Base-by-base conservation (phyloP, 805 yeast species). In the Cyberlindnera xylosilytica region DNA sequence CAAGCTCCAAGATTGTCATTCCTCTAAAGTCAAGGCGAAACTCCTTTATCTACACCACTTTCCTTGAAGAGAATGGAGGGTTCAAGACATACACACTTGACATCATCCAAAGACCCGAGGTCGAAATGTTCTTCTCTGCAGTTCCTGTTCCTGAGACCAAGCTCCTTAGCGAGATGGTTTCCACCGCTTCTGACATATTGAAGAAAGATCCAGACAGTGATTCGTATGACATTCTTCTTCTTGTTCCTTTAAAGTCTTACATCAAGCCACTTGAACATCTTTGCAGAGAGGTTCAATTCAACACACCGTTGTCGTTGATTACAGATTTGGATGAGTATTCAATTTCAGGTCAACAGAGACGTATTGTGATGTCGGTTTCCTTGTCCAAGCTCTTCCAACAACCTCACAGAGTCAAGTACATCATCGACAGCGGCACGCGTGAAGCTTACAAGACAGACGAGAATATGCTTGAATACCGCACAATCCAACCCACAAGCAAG, bases 391-490 rank as follows among this genome's bases (percentile, higher is more conserved):
- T 43, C 7, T 15, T 44, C 9, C 17, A 36, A 6, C 13, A 34
- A 4, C 24, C 37, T 1, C 50, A 49, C 26, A 20, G 44, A 20
- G 28, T 49, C 17, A 49, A 49, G 37, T 45, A 49, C 40, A 41
- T 49, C 19, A 24, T 49, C 18, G 52, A 49, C 27, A 24, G 34
- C 16, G 52, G 43, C 1, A 16, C 36, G 10, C 5, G 18, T 43
- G 13, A 30, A 39, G 12, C n/a, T 26, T 5, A 18, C 6, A 6
- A 38, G 22, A 23, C 41, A 2, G 47, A 38, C 12, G 15, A 26
- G 7, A 49, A 49, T 26, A 47, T 47, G 18, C 19, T 45, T 17
- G 32, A 38, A 2, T 43, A 41, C 30, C 16, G 24, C 17, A 29
- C 7, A 1, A 16, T 15, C 8, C 16, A 12, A 20, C 20, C 15